A percentile compares a stretch with the other conserved stretches of the same genome.
These are phyloP conservation scores for Trichoderma hamatum DNA, from an alignment of 2,329 filamentous ascomycete species.

Conservation along the genomic window DNA sequence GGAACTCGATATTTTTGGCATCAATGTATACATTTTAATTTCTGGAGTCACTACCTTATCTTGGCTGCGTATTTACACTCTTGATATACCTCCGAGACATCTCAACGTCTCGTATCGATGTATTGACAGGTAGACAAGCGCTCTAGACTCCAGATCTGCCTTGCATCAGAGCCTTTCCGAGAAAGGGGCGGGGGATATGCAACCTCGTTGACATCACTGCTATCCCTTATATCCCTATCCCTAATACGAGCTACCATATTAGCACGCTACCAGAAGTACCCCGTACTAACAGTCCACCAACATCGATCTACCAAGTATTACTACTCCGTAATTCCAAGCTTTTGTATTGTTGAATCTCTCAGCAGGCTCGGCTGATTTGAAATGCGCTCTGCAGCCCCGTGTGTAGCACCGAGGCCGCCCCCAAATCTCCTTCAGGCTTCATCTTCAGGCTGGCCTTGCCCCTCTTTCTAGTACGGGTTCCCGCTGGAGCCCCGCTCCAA, in stretches of 20 bases:
- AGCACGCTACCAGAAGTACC: neutral
- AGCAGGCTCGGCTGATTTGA: neutral
- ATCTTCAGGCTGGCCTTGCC: constrained; percentile 2
- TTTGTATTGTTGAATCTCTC: neutral
- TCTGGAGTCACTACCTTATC: neutral
- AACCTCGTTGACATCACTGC: constrained; percentile 19
- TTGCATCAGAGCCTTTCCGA: neutral
- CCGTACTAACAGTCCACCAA: neutral
- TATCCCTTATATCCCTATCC: neutral
- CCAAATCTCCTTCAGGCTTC: neutral
- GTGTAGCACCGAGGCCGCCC: neutral
- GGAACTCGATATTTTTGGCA: neutral
- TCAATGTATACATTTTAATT: neutral
- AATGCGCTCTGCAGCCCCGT: neutral
- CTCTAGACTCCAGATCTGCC: neutral
- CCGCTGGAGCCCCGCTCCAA: constrained; percentile 16
- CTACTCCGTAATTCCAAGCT: neutral
- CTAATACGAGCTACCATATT: neutral
- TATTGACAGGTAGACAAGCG: neutral
- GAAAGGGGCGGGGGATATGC: constrained; percentile 10
- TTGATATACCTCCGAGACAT: neutral
- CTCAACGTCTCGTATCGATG: neutral
- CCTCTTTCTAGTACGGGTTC: constrained; percentile 14
- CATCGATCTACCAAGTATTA: neutral
- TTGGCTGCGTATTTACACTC: neutral